Evolutionary conservation across 2,329 filamentous ascomycete species (phyloP), one percentile per base, ranked within the genome.

Genomic region (Microdochium paspali): DNA sequence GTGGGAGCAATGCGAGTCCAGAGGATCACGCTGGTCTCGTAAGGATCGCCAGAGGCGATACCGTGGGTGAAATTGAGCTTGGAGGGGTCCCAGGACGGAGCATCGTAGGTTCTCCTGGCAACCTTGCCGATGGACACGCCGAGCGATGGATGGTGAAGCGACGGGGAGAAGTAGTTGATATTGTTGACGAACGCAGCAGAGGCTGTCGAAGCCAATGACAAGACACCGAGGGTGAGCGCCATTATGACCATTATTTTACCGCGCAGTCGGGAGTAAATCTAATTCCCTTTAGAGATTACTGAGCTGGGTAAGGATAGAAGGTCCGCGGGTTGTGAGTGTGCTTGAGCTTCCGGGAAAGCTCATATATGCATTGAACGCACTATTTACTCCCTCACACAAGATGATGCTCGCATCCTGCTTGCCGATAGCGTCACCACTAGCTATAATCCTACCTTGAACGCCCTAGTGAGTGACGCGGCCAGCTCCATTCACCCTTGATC

Each of bases 91-190:
- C 71, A 74, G 3, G 66, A 53, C 45, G 69, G 61, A n/a, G 64
- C 61, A 5, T 66, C 64, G 24, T 67, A 66, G 46, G 71, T 73
- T 47, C 79, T 68, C 60, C 77, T 80, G 45, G 74, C 72, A 43
- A 83, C 72, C 54, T 74, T 79, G 54, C 70, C 72, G 24, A 81
- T 69, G 1, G 76, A 73, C 21, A 84, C 73, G 9, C 77, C 79
- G 10, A 83, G 63, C 21, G 70, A 69, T 12, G 78, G 75, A 53
- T 83, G 79, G 52, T 79, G 71, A 44, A 75, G 69, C 2, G 78
- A 82, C 23, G 79, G 79, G 46, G 74, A 79, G 47, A 73, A 68
- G 60, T 82, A 83, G 63, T 82, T 81, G 50, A 82, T 59, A 58
- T 82, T 82, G 32, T 53, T 53, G 23, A 53, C 57, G 49, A 59